Base-by-base conservation (phyloP, 2,329 filamentous ascomycete genomes). In the Anisogramma anomala region DNA sequence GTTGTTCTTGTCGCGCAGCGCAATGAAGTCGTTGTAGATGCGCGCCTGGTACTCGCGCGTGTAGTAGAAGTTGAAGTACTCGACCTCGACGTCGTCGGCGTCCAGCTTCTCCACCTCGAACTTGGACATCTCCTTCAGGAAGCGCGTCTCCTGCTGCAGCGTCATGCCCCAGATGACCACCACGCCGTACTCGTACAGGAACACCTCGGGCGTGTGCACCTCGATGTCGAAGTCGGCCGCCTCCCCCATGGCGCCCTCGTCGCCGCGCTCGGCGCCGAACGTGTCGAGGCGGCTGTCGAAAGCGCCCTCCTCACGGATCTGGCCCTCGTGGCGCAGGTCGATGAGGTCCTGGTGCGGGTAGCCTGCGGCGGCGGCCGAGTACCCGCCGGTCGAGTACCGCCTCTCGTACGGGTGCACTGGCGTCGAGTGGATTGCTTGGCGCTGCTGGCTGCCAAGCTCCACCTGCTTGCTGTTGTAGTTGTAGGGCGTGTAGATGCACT, bases 1-100 rank as follows among this genome's bases (percentile, higher is more conserved):
- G 61, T 94, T 94, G 55, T 80, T 80, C 63, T 94, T 94, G 54
- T 96, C 89, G 36, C 88, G 74, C 46, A 98, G 64, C 2, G 85
- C 91, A 61, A 98, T 98, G 55, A 98, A 98, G 63, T 98, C 91
- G 62, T 98, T 98, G 72, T 98, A 98, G 60, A 98, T 98, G 38
- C 91, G 82, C 17, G 91, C 86, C 63, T 98, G 93, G 59, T 98
- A 98, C 58, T 96, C 89, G 54, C 84, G 77, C 3, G 91, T 96
- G 66, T 98, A 96, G 68, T 98, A 98, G 61, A 96, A 98, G 60
- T 98, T 98, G 71, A 98, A 98, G 55, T 89, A 86, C 61, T 98
- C 91, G 34, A 87, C 85, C 64, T 98, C 89, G 22, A 94, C 80
- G 52, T 94, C 86, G 55, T 94, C 88, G 9, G 82, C 76, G 19